phyloP scores from a whole-genome alignment of 23 red algal genomes.

The Pyropia haitanensis region DNA sequence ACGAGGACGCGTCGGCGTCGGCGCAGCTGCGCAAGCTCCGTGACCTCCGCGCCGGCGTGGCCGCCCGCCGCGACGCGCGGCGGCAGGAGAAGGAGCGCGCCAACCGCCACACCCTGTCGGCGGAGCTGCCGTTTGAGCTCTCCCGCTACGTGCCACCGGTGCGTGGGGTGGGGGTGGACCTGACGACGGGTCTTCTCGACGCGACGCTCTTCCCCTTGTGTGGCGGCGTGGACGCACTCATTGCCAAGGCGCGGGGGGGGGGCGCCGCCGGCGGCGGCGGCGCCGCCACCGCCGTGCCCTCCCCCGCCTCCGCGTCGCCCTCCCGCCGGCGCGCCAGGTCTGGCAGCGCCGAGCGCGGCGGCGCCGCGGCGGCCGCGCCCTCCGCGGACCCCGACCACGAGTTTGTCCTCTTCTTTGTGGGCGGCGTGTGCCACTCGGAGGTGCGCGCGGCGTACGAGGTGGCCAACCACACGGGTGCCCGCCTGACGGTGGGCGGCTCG shows the following conservation, averaged over 20 bases:
- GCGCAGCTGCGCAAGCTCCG: background rate
- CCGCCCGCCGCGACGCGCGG: background rate
- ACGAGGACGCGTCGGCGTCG: background rate
- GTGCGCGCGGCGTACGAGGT: conserved; percentile 60
- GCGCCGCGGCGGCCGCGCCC: too few species aligned
- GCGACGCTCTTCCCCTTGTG: too few species aligned
- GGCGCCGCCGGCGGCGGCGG: too few species aligned
- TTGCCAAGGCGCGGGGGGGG: too few species aligned
- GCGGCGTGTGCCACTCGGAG: conserved; percentile 59
- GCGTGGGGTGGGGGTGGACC: conserved; percentile 52
- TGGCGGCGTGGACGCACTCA: too few species aligned
- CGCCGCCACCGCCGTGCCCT: too few species aligned
- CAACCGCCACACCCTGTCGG: background rate
- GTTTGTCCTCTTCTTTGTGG: conserved; percentile 62
- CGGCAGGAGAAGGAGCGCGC: background rate
- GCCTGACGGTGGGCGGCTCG: conserved; percentile 56
- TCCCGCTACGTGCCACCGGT: conserved; percentile 53
- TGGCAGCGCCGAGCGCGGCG: too few species aligned
- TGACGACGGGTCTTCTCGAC: background rate
- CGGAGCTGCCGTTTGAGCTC: conserved; percentile 47
- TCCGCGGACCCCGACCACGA: conserved; percentile 28
- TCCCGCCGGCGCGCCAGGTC: too few species aligned
- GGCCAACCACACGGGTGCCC: conserved; percentile 28
- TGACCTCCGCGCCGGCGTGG: background rate
- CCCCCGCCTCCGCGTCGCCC: too few species aligned